Evolutionary conservation across 106 monocot species (phyloP), one percentile per base, ranked within the genome.

Genomic region (Dioscorea dumetorum): DNA sequence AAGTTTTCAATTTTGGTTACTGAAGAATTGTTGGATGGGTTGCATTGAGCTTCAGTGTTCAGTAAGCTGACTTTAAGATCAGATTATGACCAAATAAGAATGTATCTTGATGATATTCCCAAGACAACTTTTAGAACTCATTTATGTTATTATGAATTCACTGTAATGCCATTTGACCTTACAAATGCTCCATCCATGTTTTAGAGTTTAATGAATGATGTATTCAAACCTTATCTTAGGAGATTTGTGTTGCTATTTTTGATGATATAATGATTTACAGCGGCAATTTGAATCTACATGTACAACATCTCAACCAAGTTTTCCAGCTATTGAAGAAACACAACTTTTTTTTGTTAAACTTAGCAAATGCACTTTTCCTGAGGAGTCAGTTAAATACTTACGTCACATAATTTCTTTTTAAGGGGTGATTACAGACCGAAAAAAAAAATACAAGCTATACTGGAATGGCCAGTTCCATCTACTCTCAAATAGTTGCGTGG

Each of bases 171-270:
- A n/a, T n/a, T n/a, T n/a, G n/a, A n/a, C n/a, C n/a, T 75, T 6
- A 74, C 63, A 17, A 74, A 74, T 66, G 65, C 53, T 14, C 73
- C 57, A 4, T 2, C 66, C 1, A 69, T 62, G 0, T 76, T 76
- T 69, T 50, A 69, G 28, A 0, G 18, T 16, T 9, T 69, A 0
- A 62, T 76, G 69, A 76, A 76, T 63, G n/a, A 49, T 0, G 11
- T 76, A 33, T 76, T 76, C n/a, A 53, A 31, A 31, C 18, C 33
- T 0, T 62, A 50, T 33, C 14, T 76, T 0, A 16, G 69, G 0
- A 51, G 34, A 24, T 76, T 76, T 50, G 15, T 66, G 8, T 2
- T 76, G 12, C 23, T 75, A 0, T 61, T 72, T 72, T 72, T 34
- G n/a, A 34, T 34, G 34, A 34, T 7, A 61, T 61, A 1, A 2